Evolutionary conservation across 192 early-diverging fungal species (phyloP), one percentile per base, ranked within the genome.

Genomic region (Backusella mclennaniae): DNA sequence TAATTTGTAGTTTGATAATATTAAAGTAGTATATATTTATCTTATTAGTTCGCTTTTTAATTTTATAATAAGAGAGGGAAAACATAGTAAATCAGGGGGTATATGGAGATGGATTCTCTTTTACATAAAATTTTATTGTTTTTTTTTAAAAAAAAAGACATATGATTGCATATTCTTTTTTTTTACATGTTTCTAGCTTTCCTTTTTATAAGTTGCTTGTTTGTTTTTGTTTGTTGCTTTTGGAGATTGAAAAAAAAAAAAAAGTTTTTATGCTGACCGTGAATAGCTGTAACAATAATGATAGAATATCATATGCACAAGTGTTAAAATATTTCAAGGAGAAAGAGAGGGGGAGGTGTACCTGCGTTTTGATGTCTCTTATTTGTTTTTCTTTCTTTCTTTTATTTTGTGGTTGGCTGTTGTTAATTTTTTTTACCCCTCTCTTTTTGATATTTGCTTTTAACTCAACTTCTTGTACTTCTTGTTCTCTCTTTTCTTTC

Each of bases 401-500:
- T 63, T 63, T 63, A 29, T 63, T 59, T 26, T 59, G 6, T 63
- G 19, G 46, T 49, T 49, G 46, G 46, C 46, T 49, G 46, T 49
- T 49, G 46, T 74, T 41, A 12, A 8, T 42, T 63, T 33, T 59
- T 35, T 74, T 74, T 31, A 74, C 46, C n/a, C 46, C 46, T 49
- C 46, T 49, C 46, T 49, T 49, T 49, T 49, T 49, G 46, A 49
- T 49, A 49, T 49, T 49, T n/a, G 46, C 46, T 49, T 49, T 49
- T n/a, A 49, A 33, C 6, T 49, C 46, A 49, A 49, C 59, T 52
- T 39, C 46, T 49, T 49, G 17, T 49, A 39, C 29, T 31, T 67
- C 36, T 75, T 75, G 39, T 66, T 66, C 33, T 46, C 26, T 71
- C 35, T 68, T 73, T 79, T 63, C 52, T 53, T 70, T 75, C 67